Percentiles rank a stretch among this genome's conserved stretches.
Evolutionary conservation across 208 protist species (phyloP).

Genomic region (Crithidia fasciculata): DNA sequence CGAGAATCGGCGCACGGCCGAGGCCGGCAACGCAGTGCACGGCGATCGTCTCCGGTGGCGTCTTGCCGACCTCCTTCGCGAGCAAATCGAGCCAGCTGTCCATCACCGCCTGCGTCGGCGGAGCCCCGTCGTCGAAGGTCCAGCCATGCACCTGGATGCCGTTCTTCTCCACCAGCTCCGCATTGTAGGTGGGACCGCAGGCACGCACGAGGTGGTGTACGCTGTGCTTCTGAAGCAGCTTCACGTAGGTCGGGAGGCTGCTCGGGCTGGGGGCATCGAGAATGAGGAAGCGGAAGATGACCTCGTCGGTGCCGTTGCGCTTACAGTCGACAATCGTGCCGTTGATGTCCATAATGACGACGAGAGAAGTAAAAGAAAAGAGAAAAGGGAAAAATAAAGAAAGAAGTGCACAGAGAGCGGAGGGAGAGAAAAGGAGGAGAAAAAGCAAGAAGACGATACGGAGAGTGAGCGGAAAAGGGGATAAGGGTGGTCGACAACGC

Average conservation of each 20-base stretch:
- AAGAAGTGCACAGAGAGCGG: conserved; percentile 1
- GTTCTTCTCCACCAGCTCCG: conserved; percentile 62
- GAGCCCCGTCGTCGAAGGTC: conserved; percentile 93
- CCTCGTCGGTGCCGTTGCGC: conserved; percentile 40
- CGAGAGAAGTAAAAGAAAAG: not conserved
- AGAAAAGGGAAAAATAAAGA: conserved; percentile 4
- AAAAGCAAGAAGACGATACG: not conserved
- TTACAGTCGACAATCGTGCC: conserved; percentile 84
- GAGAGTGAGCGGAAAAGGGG: too few relatives aligned
- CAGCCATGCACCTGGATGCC: conserved; percentile 84
- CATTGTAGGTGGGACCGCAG: conserved; percentile 87
- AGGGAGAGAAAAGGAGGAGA: conserved; percentile 24
- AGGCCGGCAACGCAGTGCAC: conserved; percentile 95
- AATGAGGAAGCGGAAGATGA: conserved; percentile 84
- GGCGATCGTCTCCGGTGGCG: conserved; percentile 56
- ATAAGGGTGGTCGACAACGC: too few relatives aligned
- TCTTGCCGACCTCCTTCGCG: conserved; percentile 55
- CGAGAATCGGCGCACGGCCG: conserved; percentile 90
- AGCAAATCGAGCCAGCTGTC: conserved; percentile 82
- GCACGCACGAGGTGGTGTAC: conserved; percentile 88
- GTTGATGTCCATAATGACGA: conserved; percentile 80
- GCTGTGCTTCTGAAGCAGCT: conserved; percentile 75
- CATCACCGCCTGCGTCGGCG: conserved; percentile 80
- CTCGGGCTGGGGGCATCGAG: conserved; percentile 85
- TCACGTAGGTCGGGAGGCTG: conserved; percentile 89